Conservation (phyloP, 169 alveolate species). For the Babesia bovis region DNA sequence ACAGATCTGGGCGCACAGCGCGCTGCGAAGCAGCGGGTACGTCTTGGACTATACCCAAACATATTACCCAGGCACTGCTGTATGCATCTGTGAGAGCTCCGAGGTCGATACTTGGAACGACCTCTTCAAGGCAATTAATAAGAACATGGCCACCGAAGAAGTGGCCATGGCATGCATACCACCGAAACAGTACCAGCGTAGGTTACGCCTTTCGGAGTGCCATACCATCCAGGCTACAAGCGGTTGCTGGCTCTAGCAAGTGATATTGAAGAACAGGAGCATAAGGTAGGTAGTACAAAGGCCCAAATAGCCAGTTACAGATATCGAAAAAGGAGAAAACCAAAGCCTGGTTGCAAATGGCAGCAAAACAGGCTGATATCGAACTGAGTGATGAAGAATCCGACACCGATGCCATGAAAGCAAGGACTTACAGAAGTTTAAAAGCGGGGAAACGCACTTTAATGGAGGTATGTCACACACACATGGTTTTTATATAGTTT, state of each 20-base stretch:
- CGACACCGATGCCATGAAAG: slow-evolving; percentile 17
- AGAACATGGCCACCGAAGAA: slow-evolving; percentile 28
- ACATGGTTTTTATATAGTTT: not conserved
- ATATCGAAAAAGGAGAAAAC: slow-evolving; percentile 46
- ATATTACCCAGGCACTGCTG: slow-evolving; percentile 39
- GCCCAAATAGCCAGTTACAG: slow-evolving; percentile 10
- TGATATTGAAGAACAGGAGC: slow-evolving; percentile 50
- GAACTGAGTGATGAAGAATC: slow-evolving; percentile 50
- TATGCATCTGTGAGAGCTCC: slow-evolving; percentile 50
- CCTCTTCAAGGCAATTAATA: slow-evolving; percentile 51
- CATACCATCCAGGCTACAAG: slow-evolving; percentile 38
- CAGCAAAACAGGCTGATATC: slow-evolving; percentile 61
- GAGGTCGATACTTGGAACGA: slow-evolving; percentile 58
- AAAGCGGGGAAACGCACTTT: slow-evolving; percentile 47
- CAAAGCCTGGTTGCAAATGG: slow-evolving; percentile 44
- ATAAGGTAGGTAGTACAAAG: slow-evolving; percentile 45
- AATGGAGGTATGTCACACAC: slow-evolving; percentile 21
- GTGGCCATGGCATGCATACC: slow-evolving; percentile 37
- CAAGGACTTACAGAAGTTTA: slow-evolving; percentile 32
- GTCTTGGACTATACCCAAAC: slow-evolving; percentile 1
- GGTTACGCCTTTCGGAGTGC: not conserved
- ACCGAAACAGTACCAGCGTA: slow-evolving; percentile 40
- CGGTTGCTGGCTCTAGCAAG: slow-evolving; percentile 38
- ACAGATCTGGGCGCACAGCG: slow-evolving; percentile 96
- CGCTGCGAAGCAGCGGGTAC: slow-evolving; percentile 71